Percentiles rank a stretch among this genome's conserved stretches.
These are phyloP conservation scores for Miscanthus sacchariflorus DNA, from an alignment of 202 grass and related monocot genomes.

Conservation along the genomic window DNA sequence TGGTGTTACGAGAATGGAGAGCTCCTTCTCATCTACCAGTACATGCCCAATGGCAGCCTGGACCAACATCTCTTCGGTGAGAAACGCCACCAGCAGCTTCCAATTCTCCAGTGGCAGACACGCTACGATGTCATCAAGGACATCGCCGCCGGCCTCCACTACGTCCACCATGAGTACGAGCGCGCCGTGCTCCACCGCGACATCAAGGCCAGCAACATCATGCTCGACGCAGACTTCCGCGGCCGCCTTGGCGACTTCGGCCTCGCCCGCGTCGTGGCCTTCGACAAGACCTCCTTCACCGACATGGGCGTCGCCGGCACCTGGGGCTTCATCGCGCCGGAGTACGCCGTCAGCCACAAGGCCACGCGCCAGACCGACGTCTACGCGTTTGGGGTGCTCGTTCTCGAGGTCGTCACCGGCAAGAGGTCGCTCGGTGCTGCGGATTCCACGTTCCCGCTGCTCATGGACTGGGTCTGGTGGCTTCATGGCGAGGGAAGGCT, in stretches of 20 bases:
- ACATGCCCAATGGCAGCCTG: conserved; percentile 21
- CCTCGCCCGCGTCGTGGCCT: neutral
- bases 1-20: conserved; percentile 21
- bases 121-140: neutral
- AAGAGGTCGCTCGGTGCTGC: neutral
- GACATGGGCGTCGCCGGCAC: neutral
- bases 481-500: neutral
- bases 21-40: neutral
- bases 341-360: neutral
- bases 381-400: conserved; percentile 16
- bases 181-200: conserved; percentile 5
- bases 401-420: neutral
- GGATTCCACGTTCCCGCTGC: neutral
- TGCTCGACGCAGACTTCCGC: neutral
- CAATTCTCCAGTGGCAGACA: neutral
- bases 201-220: conserved; percentile 29
- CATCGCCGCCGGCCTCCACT: neutral
- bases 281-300: neutral
- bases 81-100: neutral
- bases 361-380: conserved; percentile 17
- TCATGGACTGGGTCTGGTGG: neutral
- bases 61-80: neutral
- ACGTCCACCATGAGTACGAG: conserved; percentile 19
- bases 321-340: conserved; percentile 26
- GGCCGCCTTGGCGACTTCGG: conserved; percentile 21